A percentile compares a stretch with the other conserved stretches of the same genome.
Conservation (phyloP, 768 basidiomycete species). For the Leucosporidium creatinivorum region DNA sequence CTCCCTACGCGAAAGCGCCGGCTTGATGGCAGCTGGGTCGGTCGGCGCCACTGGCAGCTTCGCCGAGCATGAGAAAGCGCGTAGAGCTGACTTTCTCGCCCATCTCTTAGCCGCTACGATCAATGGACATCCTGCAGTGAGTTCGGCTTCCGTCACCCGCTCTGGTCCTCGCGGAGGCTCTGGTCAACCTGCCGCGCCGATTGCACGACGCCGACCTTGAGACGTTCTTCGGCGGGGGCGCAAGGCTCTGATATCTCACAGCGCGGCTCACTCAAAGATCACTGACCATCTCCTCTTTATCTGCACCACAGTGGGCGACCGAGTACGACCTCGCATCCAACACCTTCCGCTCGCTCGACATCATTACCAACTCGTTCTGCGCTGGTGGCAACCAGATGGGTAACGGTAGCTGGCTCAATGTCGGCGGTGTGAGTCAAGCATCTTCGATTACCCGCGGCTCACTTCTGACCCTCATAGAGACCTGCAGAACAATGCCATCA, state of each 20-base stretch:
- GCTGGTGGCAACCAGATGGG: constrained; percentile 17
- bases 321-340: constrained; percentile 56
- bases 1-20: too few relatives aligned
- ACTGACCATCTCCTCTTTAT: constrained; percentile 22
- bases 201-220: neutral
- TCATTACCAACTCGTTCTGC: constrained; percentile 53
- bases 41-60: too few relatives aligned
- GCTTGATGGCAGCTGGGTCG: too few relatives aligned
- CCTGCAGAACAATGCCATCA: constrained; percentile 30
- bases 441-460: neutral
- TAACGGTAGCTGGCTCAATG: constrained; percentile 36
- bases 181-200: neutral
- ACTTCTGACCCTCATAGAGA: too few relatives aligned
- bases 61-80: too few relatives aligned
- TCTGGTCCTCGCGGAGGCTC: too few relatives aligned
- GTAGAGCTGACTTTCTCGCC: neutral
- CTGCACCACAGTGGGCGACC: constrained; percentile 40
- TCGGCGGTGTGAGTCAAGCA: neutral
- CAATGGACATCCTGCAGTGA: constrained; percentile 52
- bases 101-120: constrained; percentile 55
- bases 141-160: too few relatives aligned
- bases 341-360: constrained; percentile 61
- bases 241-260: neutral
- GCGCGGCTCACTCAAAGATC: neutral
- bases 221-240: neutral